A percentile compares a stretch with the other conserved stretches of the same genome.
phyloP scores from a whole-genome alignment of 768 basidiomycete species.

The Phlegmacium glaucopus region DNA sequence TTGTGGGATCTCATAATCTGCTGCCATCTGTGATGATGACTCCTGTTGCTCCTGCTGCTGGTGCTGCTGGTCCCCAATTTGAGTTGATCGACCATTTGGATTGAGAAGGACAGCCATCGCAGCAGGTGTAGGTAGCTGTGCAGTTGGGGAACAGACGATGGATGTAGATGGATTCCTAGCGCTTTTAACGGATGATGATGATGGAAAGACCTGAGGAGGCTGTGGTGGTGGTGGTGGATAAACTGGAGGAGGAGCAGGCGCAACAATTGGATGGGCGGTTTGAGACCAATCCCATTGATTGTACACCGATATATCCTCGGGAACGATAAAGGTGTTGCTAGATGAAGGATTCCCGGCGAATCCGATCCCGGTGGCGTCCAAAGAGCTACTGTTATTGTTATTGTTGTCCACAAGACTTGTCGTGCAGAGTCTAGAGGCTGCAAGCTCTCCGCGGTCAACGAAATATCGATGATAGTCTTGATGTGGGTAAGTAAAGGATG shows the following conservation, averaged over 20 bases:
- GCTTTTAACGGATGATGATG: slow-evolving; percentile 28
- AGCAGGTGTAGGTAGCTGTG: slow-evolving; percentile 44
- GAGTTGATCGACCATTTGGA: slow-evolving; percentile 28
- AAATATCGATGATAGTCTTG: slow-evolving; percentile 41
- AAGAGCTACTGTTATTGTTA: slow-evolving; percentile 16
- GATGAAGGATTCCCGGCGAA: slow-evolving; percentile 33
- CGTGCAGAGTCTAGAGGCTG: slow-evolving; percentile 25
- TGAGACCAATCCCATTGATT: slow-evolving; percentile 25
- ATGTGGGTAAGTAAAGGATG: slow-evolving; percentile 37
- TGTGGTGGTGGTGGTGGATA: slow-evolving; percentile 20
- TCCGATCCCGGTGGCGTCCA: slow-evolving; percentile 44
- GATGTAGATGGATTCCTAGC: slow-evolving; percentile 12
- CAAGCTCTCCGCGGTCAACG: slow-evolving; percentile 37
- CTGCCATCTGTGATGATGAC: too few relatives aligned
- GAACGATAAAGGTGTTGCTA: slow-evolving; percentile 24
- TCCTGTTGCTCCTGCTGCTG: too few relatives aligned
- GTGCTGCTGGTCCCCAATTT: slow-evolving; percentile 8
- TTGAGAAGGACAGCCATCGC: slow-evolving; percentile 45
- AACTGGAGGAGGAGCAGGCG: slow-evolving; percentile 25
- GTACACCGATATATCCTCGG: slow-evolving; percentile 40
- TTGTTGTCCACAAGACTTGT: slow-evolving; percentile 28
- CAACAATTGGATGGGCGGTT: slow-evolving; percentile 26
- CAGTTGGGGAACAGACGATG: slow-evolving; percentile 31
- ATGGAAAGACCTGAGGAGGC: slow-evolving; percentile 17
- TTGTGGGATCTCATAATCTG: slow-evolving; percentile 15